A percentile compares a stretch with the other conserved stretches of the same genome.
Conservation (phyloP, 164 flowering plant species). For the Kalanchoe fedtschenkoi region DNA sequence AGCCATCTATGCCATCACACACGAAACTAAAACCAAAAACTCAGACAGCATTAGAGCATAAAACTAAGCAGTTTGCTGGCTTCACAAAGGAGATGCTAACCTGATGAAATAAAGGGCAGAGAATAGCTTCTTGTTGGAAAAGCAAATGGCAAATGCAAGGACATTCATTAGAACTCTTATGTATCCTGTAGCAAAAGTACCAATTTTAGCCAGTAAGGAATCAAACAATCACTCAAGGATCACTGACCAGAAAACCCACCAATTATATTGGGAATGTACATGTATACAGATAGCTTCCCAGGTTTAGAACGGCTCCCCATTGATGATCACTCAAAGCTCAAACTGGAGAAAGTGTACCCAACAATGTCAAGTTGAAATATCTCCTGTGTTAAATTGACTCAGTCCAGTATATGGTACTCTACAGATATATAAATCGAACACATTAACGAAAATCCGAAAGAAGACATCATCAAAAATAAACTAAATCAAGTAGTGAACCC, state of each 20-base stretch:
- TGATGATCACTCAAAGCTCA: not conserved
- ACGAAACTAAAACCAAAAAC: conserved; percentile 53
- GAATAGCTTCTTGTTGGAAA: conserved; percentile 58
- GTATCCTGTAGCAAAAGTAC: conserved; percentile 40
- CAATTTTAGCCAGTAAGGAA: not conserved
- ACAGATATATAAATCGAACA: too few species aligned
- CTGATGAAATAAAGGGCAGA: conserved; percentile 67
- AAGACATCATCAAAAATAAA: too few species aligned
- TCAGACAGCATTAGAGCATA: not conserved
- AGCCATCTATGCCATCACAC: conserved; percentile 90
- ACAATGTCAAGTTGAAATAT: too few species aligned
- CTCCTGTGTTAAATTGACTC: too few species aligned
- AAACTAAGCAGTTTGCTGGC: not conserved
- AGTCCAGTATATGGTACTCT: too few species aligned
- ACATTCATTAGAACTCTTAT: conserved; percentile 60
- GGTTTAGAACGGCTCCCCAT: conserved; percentile 8
- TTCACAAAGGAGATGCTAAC: conserved; percentile 10
- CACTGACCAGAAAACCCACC: conserved; percentile 26
- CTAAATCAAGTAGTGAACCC: too few species aligned
- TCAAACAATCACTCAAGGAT: not conserved
- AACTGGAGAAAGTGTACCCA: not conserved
- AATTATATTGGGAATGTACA: conserved; percentile 58
- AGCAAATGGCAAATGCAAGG: conserved; percentile 63
- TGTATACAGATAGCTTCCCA: conserved; percentile 31
- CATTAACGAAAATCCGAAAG: too few species aligned